Evolutionary conservation across 805 yeast species (phyloP), one percentile per base, ranked within the genome.

Genomic region (Jamesozyma piceae): DNA sequence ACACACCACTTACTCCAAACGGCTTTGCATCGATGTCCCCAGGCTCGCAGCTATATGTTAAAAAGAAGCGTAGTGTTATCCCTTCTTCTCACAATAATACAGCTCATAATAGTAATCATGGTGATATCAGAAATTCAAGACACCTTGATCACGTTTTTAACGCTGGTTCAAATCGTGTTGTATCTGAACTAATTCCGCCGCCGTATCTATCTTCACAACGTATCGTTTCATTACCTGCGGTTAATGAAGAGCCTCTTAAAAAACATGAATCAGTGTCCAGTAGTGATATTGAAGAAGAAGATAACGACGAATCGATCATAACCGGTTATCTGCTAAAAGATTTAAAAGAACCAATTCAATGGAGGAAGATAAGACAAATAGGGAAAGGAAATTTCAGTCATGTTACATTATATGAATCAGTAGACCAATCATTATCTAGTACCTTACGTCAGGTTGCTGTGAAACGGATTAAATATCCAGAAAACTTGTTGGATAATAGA

Each of bases 381-480:
- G 94, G 94, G 1, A 52, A 66, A 18, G 94, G 94, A 0, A 73
- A 78, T 24, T 83, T 82, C 58, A 79, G 87, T 57, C 71, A 69
- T 6, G 92, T 83, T 10, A 69, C 74, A 15, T 53, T 74, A 14
- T 82, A 75, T 5, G 59, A 60, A 32, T 51, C 63, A 2, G 37
- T 58, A 0, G 60, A 57, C 13, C 47, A 50, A 19, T 41, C 38
- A 4, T 32, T 45, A 14, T 35, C 50, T 11, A 35, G 44, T 2
- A 24, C 10, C 6, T 26, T 48, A 17, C 41, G 45, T 4, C 43
- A 56, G 21, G 80, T 80, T 3, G 97, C 97, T 0, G 72, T 90
- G 30, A 90, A 90, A 58, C 73, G 84, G 35, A 69, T 78, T 5
- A 63, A 62, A 15, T 62, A 74, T 33, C 68, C 69, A 1, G 53